phyloP scores from a whole-genome alignment of 306 rosid species.

The Malus fusca region DNA sequence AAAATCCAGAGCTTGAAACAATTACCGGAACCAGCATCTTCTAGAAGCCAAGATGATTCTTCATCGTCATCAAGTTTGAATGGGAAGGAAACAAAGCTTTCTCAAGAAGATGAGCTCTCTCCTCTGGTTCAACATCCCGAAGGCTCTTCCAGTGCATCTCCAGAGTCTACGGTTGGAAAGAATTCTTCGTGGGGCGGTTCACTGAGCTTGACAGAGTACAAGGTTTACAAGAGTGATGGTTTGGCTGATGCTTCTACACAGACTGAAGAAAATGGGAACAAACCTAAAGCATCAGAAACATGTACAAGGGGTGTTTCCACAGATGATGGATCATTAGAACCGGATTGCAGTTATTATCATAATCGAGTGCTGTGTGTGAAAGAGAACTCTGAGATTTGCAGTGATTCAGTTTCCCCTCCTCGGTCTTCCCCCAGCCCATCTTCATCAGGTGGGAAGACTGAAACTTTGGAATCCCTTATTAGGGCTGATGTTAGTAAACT shows the following conservation, averaged over 20 bases:
- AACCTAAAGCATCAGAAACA: slow-evolving; percentile 41
- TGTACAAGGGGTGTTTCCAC: slow-evolving; percentile 89
- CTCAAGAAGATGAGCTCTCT: slow-evolving; percentile 67
- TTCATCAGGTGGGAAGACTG: slow-evolving; percentile 72
- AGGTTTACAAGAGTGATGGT: slow-evolving; percentile 67
- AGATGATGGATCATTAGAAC: slow-evolving; percentile 55
- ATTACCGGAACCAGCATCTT: slow-evolving; percentile 60
- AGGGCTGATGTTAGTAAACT: slow-evolving; percentile 82
- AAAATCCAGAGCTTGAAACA: slow-evolving; percentile 60
- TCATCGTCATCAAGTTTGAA: slow-evolving; percentile 80
- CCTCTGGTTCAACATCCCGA: slow-evolving; percentile 29
- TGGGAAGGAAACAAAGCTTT: slow-evolving; percentile 59
- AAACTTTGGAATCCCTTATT: slow-evolving; percentile 80
- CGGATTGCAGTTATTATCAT: slow-evolving; percentile 35
- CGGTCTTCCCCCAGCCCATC: slow-evolving; percentile 50
- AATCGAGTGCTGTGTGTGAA: slow-evolving; percentile 26
- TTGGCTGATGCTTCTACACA: slow-evolving; percentile 84
- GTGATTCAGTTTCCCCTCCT: slow-evolving; percentile 49
- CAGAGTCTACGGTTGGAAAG: slow-evolving; percentile 48
- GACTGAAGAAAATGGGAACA: slow-evolving; percentile 58
- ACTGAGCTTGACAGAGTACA: slow-evolving; percentile 63
- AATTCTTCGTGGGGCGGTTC: slow-evolving; percentile 45
- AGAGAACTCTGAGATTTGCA: slow-evolving; percentile 42
- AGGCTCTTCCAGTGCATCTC: slow-evolving; percentile 58
- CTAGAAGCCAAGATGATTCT: slow-evolving; percentile 63